A percentile compares a stretch with the other conserved stretches of the same genome.
phyloP scores from a whole-genome alignment of 2,329 filamentous ascomycete genomes.

The Stachybotrys echinatus region DNA sequence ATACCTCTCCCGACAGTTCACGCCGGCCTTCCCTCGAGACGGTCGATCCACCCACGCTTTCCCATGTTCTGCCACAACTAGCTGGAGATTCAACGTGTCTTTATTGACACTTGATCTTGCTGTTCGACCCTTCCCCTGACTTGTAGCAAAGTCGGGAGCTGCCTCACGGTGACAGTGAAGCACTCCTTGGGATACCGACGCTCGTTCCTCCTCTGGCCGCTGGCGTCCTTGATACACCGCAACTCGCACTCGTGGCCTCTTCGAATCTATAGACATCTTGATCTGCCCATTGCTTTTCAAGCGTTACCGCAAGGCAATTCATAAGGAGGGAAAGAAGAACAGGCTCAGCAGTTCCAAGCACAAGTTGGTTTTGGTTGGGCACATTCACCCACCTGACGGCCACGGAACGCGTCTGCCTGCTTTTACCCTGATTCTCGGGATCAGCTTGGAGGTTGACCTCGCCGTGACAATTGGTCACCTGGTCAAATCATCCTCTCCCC shows the following conservation, averaged over 20 bases:
- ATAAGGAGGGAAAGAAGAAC: constrained; percentile 10
- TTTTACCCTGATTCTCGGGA: not conserved
- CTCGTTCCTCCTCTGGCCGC: constrained; percentile 43
- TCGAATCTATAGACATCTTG: not conserved
- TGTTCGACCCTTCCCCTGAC: constrained; percentile 12
- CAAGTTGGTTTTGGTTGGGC: too few relatives aligned
- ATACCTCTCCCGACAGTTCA: not conserved
- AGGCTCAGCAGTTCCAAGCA: too few relatives aligned
- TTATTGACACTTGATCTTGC: constrained; percentile 22
- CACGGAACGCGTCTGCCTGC: not conserved
- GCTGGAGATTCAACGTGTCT: constrained; percentile 24
- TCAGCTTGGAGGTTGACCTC: not conserved
- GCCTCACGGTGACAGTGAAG: constrained; percentile 44
- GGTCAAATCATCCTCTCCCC: not conserved
- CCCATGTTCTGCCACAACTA: constrained; percentile 26
- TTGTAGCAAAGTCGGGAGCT: constrained; percentile 17
- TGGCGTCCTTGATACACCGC: constrained; percentile 41
- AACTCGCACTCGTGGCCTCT: not conserved
- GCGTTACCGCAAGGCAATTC: constrained; percentile 24
- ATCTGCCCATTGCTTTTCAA: constrained; percentile 14
- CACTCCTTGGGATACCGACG: constrained; percentile 28
- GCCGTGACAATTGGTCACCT: not conserved
- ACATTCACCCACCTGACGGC: constrained; percentile 11
- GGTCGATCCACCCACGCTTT: constrained; percentile 13
- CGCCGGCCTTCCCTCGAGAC: constrained; percentile 10